phyloP scores from a whole-genome alignment of 441 rosid species.

The Aleurites moluccanus region DNA sequence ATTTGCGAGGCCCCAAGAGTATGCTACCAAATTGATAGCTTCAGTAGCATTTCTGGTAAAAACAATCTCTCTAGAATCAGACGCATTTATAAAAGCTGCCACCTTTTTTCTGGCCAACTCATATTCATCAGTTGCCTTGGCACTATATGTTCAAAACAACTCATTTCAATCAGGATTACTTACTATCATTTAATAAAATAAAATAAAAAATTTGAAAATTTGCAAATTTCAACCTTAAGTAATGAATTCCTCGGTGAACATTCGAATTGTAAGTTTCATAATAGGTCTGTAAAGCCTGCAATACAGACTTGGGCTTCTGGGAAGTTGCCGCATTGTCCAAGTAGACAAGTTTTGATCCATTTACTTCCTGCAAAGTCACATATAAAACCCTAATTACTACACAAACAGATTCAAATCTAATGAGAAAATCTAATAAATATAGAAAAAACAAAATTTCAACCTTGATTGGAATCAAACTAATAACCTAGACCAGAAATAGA shows the following conservation, averaged over 20 bases:
- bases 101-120: slow-evolving; percentile 93
- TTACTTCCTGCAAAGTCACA: slow-evolving; percentile 55
- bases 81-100: slow-evolving; percentile 76
- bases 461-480: neutral
- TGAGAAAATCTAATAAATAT: neutral
- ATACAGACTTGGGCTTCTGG: slow-evolving; percentile 72
- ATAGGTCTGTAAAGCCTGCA: slow-evolving; percentile 68
- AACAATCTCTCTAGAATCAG: slow-evolving; percentile 66
- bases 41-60: slow-evolving; percentile 95
- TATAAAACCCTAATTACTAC: neutral
- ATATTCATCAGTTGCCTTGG: slow-evolving; percentile 87
- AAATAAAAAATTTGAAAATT: neutral
- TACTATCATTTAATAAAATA: neutral
- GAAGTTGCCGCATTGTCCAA: slow-evolving; percentile 95
- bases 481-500: neutral
- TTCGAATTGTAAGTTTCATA: slow-evolving; percentile 78
- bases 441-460: neutral
- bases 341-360: slow-evolving; percentile 81
- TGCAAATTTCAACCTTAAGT: slow-evolving; percentile 49
- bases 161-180: neutral
- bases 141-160: slow-evolving; percentile 40
- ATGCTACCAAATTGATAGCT: slow-evolving; percentile 88
- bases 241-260: slow-evolving; percentile 87
- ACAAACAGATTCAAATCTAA: neutral
- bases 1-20: slow-evolving; percentile 79